Evolutionary conservation across 116 monocot genomes (phyloP).

Genomic region (Cymodocea nodosa): DNA sequence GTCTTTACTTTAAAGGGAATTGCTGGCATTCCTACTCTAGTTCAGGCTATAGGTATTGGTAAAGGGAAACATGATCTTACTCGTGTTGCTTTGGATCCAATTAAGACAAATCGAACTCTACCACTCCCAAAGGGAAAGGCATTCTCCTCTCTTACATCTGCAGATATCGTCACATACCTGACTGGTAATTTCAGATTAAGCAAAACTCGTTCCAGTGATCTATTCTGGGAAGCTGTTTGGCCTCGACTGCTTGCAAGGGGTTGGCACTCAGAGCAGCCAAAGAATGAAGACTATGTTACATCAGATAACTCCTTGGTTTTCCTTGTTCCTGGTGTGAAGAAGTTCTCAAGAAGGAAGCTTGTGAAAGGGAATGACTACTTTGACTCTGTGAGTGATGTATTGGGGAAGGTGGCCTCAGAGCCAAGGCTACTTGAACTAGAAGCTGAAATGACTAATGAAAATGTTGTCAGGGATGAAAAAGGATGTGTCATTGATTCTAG

Average conservation of each 20-base stretch:
- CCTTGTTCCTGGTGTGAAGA: constrained; percentile 62
- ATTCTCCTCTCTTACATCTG: constrained; percentile 56
- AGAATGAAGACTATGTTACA: constrained; percentile 15
- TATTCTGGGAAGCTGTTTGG: constrained; percentile 92
- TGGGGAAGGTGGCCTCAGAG: constrained; percentile 73
- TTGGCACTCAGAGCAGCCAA: constrained; percentile 87
- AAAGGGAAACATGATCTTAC: constrained; percentile 66
- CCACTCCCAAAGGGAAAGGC: constrained; percentile 49
- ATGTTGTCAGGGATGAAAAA: constrained; percentile 3
- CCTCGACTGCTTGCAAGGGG: constrained; percentile 71
- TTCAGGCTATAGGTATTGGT: constrained; percentile 61
- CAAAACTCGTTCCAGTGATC: constrained; percentile 67
- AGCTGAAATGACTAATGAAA: constrained; percentile 9
- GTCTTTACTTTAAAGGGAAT: constrained; percentile 37
- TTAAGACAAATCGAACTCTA: constrained; percentile 17
- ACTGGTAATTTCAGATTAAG: constrained; percentile 82
- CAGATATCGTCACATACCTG: constrained; percentile 59
- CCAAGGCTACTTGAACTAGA: constrained; percentile 67
- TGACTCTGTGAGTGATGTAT: constrained; percentile 72
- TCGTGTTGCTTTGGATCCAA: constrained; percentile 29
- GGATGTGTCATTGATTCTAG: constrained; percentile 11
- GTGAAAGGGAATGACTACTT: constrained; percentile 70
- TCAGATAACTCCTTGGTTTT: constrained; percentile 50
- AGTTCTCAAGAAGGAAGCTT: constrained; percentile 60
- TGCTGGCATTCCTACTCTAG: constrained; percentile 37